Evolutionary conservation across 2,329 filamentous ascomycete genomes (phyloP).

Genomic region (Coleophoma cylindrospora): DNA sequence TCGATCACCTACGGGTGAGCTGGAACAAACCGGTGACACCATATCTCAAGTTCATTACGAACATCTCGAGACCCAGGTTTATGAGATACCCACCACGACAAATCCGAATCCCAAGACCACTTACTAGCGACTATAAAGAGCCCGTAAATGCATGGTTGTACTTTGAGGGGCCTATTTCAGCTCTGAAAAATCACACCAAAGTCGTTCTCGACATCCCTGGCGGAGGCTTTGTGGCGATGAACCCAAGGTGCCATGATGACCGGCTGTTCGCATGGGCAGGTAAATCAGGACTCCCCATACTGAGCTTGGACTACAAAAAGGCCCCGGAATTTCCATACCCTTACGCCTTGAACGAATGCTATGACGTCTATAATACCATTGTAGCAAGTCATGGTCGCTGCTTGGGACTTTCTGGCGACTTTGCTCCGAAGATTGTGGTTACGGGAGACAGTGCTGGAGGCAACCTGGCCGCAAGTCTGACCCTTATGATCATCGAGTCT

Average conservation of each 20-base stretch:
- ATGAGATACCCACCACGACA: constrained; percentile 77
- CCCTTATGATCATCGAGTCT: constrained; percentile 84
- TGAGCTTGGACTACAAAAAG: constrained; percentile 89
- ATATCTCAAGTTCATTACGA: constrained; percentile 70
- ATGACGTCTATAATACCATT: constrained; percentile 76
- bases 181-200: constrained; percentile 70
- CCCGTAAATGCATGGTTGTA: constrained; percentile 87
- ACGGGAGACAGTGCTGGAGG: constrained; percentile 80
- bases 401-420: constrained; percentile 65
- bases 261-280: constrained; percentile 90
- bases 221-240: constrained; percentile 95
- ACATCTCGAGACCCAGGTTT: constrained; percentile 69
- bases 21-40: constrained; percentile 96
- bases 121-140: constrained; percentile 75
- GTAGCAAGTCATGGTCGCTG: constrained; percentile 69
- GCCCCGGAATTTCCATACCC: constrained; percentile 82
- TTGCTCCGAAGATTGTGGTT: constrained; percentile 63
- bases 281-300: constrained; percentile 78
- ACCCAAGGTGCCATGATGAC: constrained; percentile 89
- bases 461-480: constrained; percentile 74
- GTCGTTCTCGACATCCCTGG: constrained; percentile 87
- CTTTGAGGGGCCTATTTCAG: constrained; percentile 80
- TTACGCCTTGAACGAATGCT: constrained; percentile 82
- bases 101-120: constrained; percentile 78
- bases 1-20: constrained; percentile 85